Base-by-base conservation (phyloP, 1,284 basidiomycete species). In the Apiotrichum siamense region DNA sequence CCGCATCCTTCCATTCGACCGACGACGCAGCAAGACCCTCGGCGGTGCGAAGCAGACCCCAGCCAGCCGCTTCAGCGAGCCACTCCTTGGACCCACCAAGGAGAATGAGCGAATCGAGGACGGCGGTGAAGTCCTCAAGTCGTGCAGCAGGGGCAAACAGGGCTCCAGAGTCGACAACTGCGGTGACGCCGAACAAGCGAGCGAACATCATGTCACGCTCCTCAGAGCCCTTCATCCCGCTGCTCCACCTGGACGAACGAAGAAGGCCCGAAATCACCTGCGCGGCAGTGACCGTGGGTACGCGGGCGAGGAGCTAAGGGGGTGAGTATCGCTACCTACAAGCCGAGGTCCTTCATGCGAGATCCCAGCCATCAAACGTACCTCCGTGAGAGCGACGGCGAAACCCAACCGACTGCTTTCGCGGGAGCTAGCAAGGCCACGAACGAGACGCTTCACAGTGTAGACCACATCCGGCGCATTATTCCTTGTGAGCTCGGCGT, bases 371-470 rank as follows among this genome's bases (percentile, higher is more conserved):
- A 31, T 9, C 29, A 37, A 17, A 77, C 83, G 59, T 65, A 92
- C 91, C 79, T 97, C 93, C 1, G 94, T 92, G 60, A 98, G 77
- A 18, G 92, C 90, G 38, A 97, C 93, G 9, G 93, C 89, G 69
- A 97, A 98, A 13, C 94, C 94, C 31, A 96, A 76, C 59, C 94
- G 77, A 68, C 90, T 92, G 73, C 88, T 91, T 72, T 97, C 92
- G 59, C 93, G 79, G 2, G 91, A 87, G 72, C 88, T 92, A 0
- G 87, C 90, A 24, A 98, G 77, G 18, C 94, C 94, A 37, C 90
- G 79, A 27, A 93, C 77, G 26, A 96, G 79, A 31, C 92, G 75
- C 55, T 88, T 81, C 64, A 96, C 82, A 7, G 88, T 87, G 68
- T 96, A 96, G 7, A 86, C 83, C 0, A 93, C 88, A 76, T 96